Evolutionary conservation across 306 rosid genomes (phyloP), one percentile per base, ranked within the genome.

Genomic region (Corylus avellana): DNA sequence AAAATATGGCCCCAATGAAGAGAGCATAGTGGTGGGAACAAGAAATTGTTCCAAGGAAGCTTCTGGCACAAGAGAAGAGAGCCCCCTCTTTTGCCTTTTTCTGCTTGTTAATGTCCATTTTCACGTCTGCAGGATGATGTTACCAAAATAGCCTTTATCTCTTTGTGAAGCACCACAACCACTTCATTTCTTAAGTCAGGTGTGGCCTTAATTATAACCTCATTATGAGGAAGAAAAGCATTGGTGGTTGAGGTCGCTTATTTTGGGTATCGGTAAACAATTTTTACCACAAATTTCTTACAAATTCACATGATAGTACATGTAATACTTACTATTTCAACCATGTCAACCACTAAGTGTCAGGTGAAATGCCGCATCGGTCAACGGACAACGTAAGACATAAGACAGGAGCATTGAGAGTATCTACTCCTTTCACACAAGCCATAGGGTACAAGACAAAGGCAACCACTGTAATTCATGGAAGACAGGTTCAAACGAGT

Each of bases 121-220:
- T 62, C 63, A 78, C 70, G 77, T 84, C 71, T 74, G n/a, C 29
- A 20, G 1, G 37, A 75, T 47, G 39, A 49, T 12, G 59, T 16
- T 79, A 49, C 72, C 50, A 78, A 51, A 80, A 58, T 51, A 46
- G 12, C 37, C 75, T 75, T 70, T 68, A 49, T 47, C 79, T 78
- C 73, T 42, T 12, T 16, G 32, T 64, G 76, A 73, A 42, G 27
- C 70, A 78, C 80, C 75, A 76, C 82, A 77, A 29, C 88, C 90
- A 83, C 86, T 58, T 74, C 67, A 82, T 69, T 74, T 57, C 64
- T 61, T 44, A 4, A 47, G 9, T 17, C 27, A 25, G 46, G 61
- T 39, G 81, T 55, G 49, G 46, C 82, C 66, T 29, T 4, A 4
- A n/a, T 18, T 56, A 56, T 9, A 56, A 56, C 10, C 25, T 18